Base-by-base conservation (phyloP, 495 filamentous ascomycete species). In the Lichenothelia convexa region DNA sequence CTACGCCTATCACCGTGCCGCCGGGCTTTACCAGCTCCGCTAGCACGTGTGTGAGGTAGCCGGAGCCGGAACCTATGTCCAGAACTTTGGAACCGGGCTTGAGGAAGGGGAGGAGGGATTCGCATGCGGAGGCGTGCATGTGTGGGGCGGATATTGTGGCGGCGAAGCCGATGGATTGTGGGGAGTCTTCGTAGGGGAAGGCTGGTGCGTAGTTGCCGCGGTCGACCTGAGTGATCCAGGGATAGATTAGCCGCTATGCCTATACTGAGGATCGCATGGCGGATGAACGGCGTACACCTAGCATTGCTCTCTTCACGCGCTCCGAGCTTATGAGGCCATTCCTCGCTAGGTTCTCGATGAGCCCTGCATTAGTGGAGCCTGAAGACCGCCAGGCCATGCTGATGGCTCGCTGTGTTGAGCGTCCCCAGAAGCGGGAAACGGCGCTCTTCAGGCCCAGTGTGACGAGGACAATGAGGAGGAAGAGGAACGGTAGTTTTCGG, bases 71-170 rank as follows among this genome's bases (percentile, higher is more conserved):
- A 3, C 89, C 89, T 47, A 97, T 75, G 50, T 97, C 89, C 0
- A 97, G 69, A 8, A 93, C 76, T 8, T 61, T 56, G 2, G 66
- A 54, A 18, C 59, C 62, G 0, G 62, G 59, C 27, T 59, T 41
- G 33, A 60, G 31, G 65, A 61, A 15, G 48, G 47, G 16, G 77
- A 67, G 55, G 56, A 74, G 31, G 68, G 69, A 50, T 43, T 58
- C 54, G 49, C 47, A 54, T 30, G 60, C 60, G 9, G 73, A 65
- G 50, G 81, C 87, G 60, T 97, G 89, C 82, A 97, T 97, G 65
- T 97, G 89, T 13, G 89, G 89, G 16, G 89, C 89, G 20, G 78
- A 86, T 46, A 97, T 97, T 35, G 91, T 97, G 35, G 89, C 89
- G 12, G 54, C 45, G 55, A 80, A 71, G 35, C 91, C 87, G 58